Conservation (phyloP, 164 flowering plant genomes). For the Magnolia changhungtana region DNA sequence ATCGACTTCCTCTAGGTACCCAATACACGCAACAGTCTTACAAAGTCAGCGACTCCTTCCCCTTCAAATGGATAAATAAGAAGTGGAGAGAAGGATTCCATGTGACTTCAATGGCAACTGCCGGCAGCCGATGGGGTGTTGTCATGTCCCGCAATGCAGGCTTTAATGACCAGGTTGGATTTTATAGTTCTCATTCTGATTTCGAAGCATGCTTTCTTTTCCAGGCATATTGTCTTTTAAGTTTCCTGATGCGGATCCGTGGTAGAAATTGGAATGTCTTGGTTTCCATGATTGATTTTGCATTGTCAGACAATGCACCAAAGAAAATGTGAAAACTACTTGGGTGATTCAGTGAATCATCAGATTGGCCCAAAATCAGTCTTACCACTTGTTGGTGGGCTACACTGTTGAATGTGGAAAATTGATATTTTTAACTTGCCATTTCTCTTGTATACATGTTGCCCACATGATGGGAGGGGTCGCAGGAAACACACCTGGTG, state of each 20-base stretch:
- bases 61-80: conserved; percentile 89
- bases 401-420: no score
- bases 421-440: no score
- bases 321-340: no score
- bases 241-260: background rate
- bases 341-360: no score
- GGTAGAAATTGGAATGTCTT: background rate
- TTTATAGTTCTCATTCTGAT: background rate
- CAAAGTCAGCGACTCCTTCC: conserved; percentile 88
- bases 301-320: no score
- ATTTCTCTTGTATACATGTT: no score
- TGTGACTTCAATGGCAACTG: conserved; percentile 92
- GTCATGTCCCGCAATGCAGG: conserved; percentile 95
- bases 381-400: no score
- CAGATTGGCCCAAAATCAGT: no score
- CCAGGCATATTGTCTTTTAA: background rate
- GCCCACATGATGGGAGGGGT: no score
- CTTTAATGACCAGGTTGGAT: conserved; percentile 70
- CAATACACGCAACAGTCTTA: conserved; percentile 85
- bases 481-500: no score
- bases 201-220: background rate
- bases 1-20: conserved; percentile 44
- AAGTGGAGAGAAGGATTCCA: conserved; percentile 91
- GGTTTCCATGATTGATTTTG: no score
- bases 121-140: conserved; percentile 88